Conservation (phyloP, 768 basidiomycete species). For the Boletus huronensis region DNA sequence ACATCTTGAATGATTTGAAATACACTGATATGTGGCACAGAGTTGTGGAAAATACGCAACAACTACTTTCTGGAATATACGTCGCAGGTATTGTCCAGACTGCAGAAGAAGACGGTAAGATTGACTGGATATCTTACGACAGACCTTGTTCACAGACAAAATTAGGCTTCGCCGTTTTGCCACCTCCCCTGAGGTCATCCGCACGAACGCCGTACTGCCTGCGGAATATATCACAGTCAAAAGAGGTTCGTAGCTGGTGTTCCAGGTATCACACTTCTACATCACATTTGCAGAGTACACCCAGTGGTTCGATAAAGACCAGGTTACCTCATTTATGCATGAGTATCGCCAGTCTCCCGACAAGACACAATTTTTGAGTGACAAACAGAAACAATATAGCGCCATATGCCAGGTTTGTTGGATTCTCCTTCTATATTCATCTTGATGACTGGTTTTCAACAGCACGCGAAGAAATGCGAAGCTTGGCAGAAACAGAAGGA, state of each 20-base stretch:
- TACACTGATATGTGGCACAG: background rate
- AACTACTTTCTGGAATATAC: slow-evolving; percentile 2
- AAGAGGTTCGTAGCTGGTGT: background rate
- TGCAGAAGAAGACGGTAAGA: background rate
- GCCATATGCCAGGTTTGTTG: background rate
- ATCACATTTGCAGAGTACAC: background rate
- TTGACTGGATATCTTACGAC: background rate
- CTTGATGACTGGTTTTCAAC: background rate
- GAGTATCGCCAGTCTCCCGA: slow-evolving; percentile 2
- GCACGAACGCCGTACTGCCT: background rate
- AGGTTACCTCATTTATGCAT: slow-evolving; percentile 4
- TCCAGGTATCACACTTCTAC: background rate
- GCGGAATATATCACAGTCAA: background rate
- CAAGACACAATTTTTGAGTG: background rate
- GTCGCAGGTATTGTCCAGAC: slow-evolving; percentile 13
- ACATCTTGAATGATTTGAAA: background rate
- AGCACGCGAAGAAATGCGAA: background rate
- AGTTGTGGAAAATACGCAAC: slow-evolving; percentile 1
- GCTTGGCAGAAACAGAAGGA: background rate
- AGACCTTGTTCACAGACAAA: background rate
- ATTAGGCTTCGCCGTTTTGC: background rate
- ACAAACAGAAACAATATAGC: background rate
- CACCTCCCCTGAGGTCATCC: background rate
- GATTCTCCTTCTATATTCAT: background rate
- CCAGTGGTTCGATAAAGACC: slow-evolving; percentile 3